These are phyloP conservation scores for Ganoderma boninense DNA, from an alignment of 1,284 basidiomycete species.

Conservation along the genomic window DNA sequence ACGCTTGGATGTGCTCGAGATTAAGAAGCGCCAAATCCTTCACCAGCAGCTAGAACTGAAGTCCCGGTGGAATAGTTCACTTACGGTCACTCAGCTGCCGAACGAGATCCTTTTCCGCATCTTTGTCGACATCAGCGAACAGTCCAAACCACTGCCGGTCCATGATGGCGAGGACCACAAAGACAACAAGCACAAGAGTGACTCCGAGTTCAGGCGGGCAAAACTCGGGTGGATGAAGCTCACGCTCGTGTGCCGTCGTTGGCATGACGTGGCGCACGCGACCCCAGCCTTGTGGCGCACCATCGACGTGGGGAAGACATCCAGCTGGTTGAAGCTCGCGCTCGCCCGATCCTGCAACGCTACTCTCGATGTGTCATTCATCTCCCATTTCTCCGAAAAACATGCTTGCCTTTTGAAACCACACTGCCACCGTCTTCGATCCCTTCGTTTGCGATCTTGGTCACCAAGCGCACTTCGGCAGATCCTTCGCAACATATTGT, in stretches of 20 bases:
- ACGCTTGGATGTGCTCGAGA: not conserved
- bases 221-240: not conserved
- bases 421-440: not conserved
- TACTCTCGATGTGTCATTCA: not conserved
- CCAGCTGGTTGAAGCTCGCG: not conserved
- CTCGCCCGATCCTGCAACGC: not conserved
- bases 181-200: not conserved
- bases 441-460: not conserved
- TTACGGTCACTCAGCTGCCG: not conserved
- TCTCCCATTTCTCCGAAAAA: not conserved
- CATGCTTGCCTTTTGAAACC: not conserved
- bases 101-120: conserved; percentile 1
- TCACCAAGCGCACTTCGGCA: not conserved
- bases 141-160: not conserved
- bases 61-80: not conserved
- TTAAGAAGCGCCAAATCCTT: not conserved
- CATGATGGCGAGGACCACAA: not conserved
- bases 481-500: not conserved
- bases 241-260: conserved; percentile 2
- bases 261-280: not conserved
- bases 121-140: not conserved
- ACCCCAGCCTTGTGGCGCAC: not conserved
- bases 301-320: not conserved
- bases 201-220: not conserved
- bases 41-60: not conserved